Base-by-base conservation (phyloP, 768 basidiomycete genomes). In the Tylopilus felleus region DNA sequence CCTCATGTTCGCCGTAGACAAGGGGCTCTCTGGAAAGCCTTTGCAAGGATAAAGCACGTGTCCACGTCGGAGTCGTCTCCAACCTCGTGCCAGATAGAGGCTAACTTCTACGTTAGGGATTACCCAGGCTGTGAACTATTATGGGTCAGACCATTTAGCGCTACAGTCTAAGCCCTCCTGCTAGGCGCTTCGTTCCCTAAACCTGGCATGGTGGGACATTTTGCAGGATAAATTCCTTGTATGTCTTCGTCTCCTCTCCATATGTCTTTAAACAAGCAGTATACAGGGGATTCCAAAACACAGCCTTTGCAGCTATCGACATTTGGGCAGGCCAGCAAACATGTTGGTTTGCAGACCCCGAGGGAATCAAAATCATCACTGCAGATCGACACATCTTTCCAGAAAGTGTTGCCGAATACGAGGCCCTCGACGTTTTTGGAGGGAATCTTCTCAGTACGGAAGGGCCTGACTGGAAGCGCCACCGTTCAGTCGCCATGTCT, bases 381-480 rank as follows among this genome's bases (percentile, higher is more conserved):
- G 60, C 64, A 0, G 71, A 74, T 36, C 58, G 75, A 21, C 56
- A 56, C 25, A 61, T 70, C 3, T 80, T 79, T 46, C 66, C 60
- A 29, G 80, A 79, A 60, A 73, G 79, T 21, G 49, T 68, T 0
- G 67, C 60, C 35, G 35, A 71, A 66, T 79, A 79, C 47, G 73
- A 76, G 48, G 53, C 71, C 0, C 35, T 80, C 44, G 75, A 76
- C 45, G 71, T 80, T 38, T 79, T 76, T 17, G 80, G 80, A 1
- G 54, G 52, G 21, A 81, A 77, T 59, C 51, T 82, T 4, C 59
- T 81, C 23, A 71, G 74, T 5, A 60, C 63, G 0, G 78, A 78
- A 47, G 77, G 73, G 8, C 47, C 71, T 0, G 72, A 76, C 17
- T 81, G 80, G 79, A 75, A 75, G 47, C 69, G 77, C 3, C 79